Base-by-base conservation (phyloP, 2,329 filamentous ascomycete genomes). In the Botrytis aclada region DNA sequence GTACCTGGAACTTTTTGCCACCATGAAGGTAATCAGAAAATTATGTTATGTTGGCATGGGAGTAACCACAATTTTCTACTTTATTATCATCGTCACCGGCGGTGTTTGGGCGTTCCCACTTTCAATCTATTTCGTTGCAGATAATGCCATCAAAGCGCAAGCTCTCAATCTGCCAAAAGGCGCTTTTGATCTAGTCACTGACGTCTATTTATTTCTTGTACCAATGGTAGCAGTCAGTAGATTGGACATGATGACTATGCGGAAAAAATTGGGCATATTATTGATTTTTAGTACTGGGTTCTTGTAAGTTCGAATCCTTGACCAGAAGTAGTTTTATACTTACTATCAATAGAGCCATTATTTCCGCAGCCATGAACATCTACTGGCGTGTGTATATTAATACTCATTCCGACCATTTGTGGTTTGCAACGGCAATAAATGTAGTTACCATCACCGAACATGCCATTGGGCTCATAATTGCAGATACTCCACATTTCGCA, bases 41-140 rank as follows among this genome's bases (percentile, higher is more conserved):
- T 22, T 41, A 3, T 64, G 62, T n/a, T 63, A 32, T 29, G 12
- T 63, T 16, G 62, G 39, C 4, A 34, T 43, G 3, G 39, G 25
- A 2, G 7, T 63, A 29, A 63, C 39, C 12, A 10, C 18, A 1
- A 20, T 37, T 0, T 63, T 32, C 6, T 43, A 43, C 29, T 10
- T 4, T 2, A 32, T 18, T 43, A 4, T 43, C 1, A 4, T 12
- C 1, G 10, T 32, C 8, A 4, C 12, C 39, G 6, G 12, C 1
- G 14, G 9, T 32, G 1, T 63, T 29, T 43, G 39, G 39, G 7
- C 12, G 0, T 63, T 63, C 32, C 61, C 61, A 32, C 39, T 62
- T 4, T 29, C 60, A 62, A 37, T 14, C 8, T 61, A 61, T n/a
- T 14, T 39, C 4, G 4, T 5, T 8, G 8, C 34, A 39, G 22